These are phyloP conservation scores for Cyberlindnera maritima DNA, from an alignment of 805 yeast genomes.

Conservation along the genomic window DNA sequence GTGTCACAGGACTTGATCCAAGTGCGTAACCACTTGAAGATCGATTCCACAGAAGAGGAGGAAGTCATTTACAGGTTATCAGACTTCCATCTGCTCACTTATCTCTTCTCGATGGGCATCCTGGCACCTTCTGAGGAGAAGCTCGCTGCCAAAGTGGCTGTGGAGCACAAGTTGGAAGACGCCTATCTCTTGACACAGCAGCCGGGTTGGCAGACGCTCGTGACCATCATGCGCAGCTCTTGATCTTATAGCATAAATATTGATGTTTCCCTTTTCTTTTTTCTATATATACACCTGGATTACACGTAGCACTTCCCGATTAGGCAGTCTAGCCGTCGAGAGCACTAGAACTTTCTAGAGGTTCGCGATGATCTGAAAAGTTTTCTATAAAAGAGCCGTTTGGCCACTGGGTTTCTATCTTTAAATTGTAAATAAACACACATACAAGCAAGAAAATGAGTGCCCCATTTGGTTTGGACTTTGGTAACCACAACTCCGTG, in stretches of 20 bases:
- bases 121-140: constrained; percentile 54
- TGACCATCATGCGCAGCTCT: constrained; percentile 46
- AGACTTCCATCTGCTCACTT: constrained; percentile 78
- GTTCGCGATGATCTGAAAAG: constrained; percentile 9
- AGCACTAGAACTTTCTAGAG: constrained; percentile 10
- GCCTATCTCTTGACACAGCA: constrained; percentile 50
- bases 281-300: background rate
- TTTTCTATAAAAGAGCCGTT: constrained; percentile 11
- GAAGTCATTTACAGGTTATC: constrained; percentile 39
- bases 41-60: constrained; percentile 24
- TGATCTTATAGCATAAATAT: constrained; percentile 4
- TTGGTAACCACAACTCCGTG: constrained; percentile 92
- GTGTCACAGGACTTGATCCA: constrained; percentile 63
- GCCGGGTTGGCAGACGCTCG: constrained; percentile 82
- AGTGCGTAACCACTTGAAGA: constrained; percentile 49
- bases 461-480: constrained; percentile 95
- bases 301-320: background rate
- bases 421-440: too few species aligned
- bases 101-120: constrained; percentile 54
- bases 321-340: constrained; percentile 3
- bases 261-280: too few species aligned
- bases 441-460: constrained; percentile 64
- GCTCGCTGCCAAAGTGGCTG: constrained; percentile 47
- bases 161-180: constrained; percentile 39
- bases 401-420: too few species aligned